Percentiles rank a stretch among this genome's conserved stretches.
Evolutionary conservation across 2,329 filamentous ascomycete genomes (phyloP).

Genomic region (Scedosporium aurantiacum): DNA sequence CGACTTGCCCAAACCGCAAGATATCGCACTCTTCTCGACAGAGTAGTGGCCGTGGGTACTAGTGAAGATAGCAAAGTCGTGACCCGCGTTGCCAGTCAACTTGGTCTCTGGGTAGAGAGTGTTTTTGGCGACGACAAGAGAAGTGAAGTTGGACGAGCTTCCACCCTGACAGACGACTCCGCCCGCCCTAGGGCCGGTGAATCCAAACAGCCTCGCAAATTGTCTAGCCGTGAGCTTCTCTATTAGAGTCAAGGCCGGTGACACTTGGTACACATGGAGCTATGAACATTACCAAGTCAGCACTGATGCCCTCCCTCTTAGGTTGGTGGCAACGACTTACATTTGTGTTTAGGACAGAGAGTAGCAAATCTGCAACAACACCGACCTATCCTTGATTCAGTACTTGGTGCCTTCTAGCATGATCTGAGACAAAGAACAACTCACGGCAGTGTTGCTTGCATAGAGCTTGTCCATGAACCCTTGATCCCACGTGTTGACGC

Average conservation of each 20-base stretch:
- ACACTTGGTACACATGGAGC: constrained; percentile 89
- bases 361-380: constrained; percentile 71
- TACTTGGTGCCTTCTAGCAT: not conserved
- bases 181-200: constrained; percentile 57
- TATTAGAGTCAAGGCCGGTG: constrained; percentile 74
- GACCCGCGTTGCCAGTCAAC: constrained; percentile 51
- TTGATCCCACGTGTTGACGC: constrained; percentile 97
- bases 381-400: constrained; percentile 49
- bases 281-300: constrained; percentile 16
- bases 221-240: constrained; percentile 71
- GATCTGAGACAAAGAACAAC: constrained; percentile 14
- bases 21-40: constrained; percentile 87
- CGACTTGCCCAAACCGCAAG: constrained; percentile 69
- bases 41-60: constrained; percentile 87
- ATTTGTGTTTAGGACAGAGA: constrained; percentile 85
- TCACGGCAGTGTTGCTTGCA: constrained; percentile 71
- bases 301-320: not conserved
- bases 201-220: constrained; percentile 67
- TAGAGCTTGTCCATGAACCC: constrained; percentile 96
- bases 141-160: constrained; percentile 72
- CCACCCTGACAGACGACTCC: constrained; percentile 76
- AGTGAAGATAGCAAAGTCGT: constrained; percentile 74
- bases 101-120: constrained; percentile 73
- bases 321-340: constrained; percentile 27
- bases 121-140: constrained; percentile 80